Evolutionary conservation across 176 grass and related monocot species (phyloP), one percentile per base, ranked within the genome.

Genomic region (Oryza meridionalis): DNA sequence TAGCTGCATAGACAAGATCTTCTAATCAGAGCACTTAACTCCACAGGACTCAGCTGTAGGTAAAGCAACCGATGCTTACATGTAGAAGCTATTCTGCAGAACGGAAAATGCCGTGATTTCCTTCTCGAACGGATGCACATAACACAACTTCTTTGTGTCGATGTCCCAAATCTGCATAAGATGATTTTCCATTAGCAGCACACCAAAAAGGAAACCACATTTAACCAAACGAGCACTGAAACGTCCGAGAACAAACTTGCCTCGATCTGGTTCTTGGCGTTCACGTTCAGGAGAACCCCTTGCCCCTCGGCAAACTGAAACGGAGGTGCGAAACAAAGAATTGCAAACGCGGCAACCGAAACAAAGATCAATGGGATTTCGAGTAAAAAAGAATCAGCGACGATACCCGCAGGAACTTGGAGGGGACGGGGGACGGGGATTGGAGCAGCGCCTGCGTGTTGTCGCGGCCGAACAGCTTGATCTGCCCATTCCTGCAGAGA

Each of bases 391-490:
- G 5, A 35, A 42, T 1, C 7, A 38, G 51, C 5, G 35, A 37
- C 7, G 25, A 44, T 69, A 96, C 96, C 93, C 76, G 89, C 78
- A 96, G 14, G 75, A 96, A 96, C 89, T 88, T 96, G 77, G 85
- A 85, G 17, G 86, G 83, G 65, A 47, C 11, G 0, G 85, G 89
- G 16, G 70, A 81, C 14, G 87, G 85, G 1, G 85, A 99, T 47
- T 92, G 96, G 73, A 96, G 93, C 31, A 99, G 88, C 70, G 84
- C 89, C 94, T 99, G 96, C 61, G 91, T 90, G 82, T 99, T 96
- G 86, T 96, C 93, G 55, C 88, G 92, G 79, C 93, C 96, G 43
- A 99, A 87, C 35, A 96, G 79, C 88, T 99, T 99, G 90, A 96
- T 92, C 74, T 92, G 87, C 24, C 93, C 96, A 84, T 93, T 96